Percentiles rank a stretch among this genome's conserved stretches.
Evolutionary conservation across 2,329 filamentous ascomycete genomes (phyloP).

Genomic region (Trichoderma citrinoviride): DNA sequence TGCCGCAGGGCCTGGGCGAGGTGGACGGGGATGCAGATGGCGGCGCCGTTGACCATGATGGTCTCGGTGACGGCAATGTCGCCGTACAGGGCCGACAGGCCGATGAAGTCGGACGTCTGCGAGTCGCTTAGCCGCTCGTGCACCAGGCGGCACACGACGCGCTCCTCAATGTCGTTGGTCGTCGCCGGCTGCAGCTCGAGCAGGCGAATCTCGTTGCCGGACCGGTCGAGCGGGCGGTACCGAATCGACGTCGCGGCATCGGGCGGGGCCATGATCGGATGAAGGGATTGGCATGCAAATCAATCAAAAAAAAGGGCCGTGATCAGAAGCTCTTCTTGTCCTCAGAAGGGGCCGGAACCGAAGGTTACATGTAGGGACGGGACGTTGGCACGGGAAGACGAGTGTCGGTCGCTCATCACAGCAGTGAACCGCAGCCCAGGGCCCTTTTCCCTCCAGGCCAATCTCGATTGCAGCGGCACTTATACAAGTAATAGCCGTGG

Average conservation of each 20-base stretch:
- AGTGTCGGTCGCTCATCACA: neutral
- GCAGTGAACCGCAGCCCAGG: neutral
- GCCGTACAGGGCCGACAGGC: constrained; percentile 34
- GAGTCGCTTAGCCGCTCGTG: constrained; percentile 30
- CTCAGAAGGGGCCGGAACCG: neutral
- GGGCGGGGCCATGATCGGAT: constrained; percentile 17
- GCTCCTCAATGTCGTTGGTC: constrained; percentile 29
- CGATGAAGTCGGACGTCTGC: constrained; percentile 29
- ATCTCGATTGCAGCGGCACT: constrained; percentile 20
- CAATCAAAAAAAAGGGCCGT: neutral
- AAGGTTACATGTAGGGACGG: constrained; percentile 1
- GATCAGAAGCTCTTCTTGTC: neutral
- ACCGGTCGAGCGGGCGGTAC: constrained; percentile 26
- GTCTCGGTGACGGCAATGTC: constrained; percentile 32
- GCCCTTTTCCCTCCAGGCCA: neutral
- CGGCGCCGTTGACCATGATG: constrained; percentile 32
- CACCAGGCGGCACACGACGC: constrained; percentile 36
- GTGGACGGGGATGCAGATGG: constrained; percentile 31
- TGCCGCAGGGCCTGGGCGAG: constrained; percentile 34
- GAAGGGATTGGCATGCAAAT: constrained; percentile 11
- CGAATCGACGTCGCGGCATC: constrained; percentile 21
- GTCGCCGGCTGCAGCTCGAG: constrained; percentile 34
- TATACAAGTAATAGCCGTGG: neutral
- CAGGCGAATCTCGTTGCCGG: constrained; percentile 33
- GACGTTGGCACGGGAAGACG: constrained; percentile 8